Percentiles rank a stretch among this genome's conserved stretches.
phyloP scores from a whole-genome alignment of 2,329 filamentous ascomycete species.

The Ophiostoma australiae region DNA sequence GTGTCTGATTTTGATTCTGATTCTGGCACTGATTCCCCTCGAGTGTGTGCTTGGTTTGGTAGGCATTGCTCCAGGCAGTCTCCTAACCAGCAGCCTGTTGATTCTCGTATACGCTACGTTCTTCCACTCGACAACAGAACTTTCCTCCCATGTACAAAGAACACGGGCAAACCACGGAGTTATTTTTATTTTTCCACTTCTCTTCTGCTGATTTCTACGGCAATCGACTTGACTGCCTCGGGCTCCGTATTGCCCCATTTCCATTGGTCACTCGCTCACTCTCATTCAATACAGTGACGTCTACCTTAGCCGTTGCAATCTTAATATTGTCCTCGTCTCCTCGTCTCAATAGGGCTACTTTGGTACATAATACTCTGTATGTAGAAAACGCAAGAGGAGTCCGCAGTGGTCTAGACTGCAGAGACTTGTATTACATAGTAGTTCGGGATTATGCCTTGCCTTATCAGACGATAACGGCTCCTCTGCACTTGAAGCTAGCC shows the following conservation, averaged over 20 bases:
- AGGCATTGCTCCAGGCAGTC: no score
- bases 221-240: background rate
- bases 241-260: background rate
- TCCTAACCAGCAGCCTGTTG: no score
- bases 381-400: no score
- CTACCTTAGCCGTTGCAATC: background rate
- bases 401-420: no score
- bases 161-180: background rate
- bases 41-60: background rate
- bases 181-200: background rate
- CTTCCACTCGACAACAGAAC: no score
- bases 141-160: no score
- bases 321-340: background rate
- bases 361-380: no score
- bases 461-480: no score
- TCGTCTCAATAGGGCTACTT: background rate
- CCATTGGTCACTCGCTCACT: background rate
- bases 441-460: no score
- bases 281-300: background rate
- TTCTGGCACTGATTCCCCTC: background rate
- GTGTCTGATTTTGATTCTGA: background rate
- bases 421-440: no score
- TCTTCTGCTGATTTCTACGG: background rate
- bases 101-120: background rate
- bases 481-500: no score